Evolutionary conservation across 805 yeast species (phyloP).

Genomic region (Spencermartinsiella europaea): DNA sequence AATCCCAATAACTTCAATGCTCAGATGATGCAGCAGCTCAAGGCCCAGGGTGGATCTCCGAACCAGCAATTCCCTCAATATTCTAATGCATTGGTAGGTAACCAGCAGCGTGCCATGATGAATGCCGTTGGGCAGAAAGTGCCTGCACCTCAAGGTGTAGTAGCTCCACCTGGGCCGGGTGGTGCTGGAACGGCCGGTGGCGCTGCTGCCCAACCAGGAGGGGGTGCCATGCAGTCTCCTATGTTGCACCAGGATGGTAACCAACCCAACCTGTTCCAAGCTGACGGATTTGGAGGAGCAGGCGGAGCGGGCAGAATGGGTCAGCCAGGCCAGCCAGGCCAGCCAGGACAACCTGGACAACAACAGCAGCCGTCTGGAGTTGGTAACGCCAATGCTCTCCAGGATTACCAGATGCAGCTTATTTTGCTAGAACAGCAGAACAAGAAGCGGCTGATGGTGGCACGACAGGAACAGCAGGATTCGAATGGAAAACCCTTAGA

Average conservation of each 20-base stretch:
- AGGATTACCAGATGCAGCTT: slow-evolving; percentile 77
- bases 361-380: slow-evolving; percentile 23
- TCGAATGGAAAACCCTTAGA: slow-evolving; percentile 11
- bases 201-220: background rate
- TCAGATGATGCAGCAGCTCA: slow-evolving; percentile 28
- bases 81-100: slow-evolving; percentile 19
- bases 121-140: slow-evolving; percentile 15
- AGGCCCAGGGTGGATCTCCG: slow-evolving; percentile 12
- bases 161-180: slow-evolving; percentile 13
- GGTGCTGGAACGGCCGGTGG: slow-evolving; percentile 6
- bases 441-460: slow-evolving; percentile 51
- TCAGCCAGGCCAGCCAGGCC: slow-evolving; percentile 13
- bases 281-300: slow-evolving; percentile 17
- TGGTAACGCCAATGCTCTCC: slow-evolving; percentile 52
- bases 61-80: slow-evolving; percentile 17
- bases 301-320: slow-evolving; percentile 12
- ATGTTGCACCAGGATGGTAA: slow-evolving; percentile 11
- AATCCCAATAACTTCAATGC: slow-evolving; percentile 20
- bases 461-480: slow-evolving; percentile 34
- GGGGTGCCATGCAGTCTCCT: slow-evolving; percentile 14
- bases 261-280: slow-evolving; percentile 19
- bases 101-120: slow-evolving; percentile 25
- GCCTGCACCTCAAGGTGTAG: slow-evolving; percentile 15
- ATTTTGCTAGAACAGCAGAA: slow-evolving; percentile 72
- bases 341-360: slow-evolving; percentile 25